A percentile compares a stretch with the other conserved stretches of the same genome.
Conservation (phyloP, 768 basidiomycete species). For the Lactarius hengduanensis region DNA sequence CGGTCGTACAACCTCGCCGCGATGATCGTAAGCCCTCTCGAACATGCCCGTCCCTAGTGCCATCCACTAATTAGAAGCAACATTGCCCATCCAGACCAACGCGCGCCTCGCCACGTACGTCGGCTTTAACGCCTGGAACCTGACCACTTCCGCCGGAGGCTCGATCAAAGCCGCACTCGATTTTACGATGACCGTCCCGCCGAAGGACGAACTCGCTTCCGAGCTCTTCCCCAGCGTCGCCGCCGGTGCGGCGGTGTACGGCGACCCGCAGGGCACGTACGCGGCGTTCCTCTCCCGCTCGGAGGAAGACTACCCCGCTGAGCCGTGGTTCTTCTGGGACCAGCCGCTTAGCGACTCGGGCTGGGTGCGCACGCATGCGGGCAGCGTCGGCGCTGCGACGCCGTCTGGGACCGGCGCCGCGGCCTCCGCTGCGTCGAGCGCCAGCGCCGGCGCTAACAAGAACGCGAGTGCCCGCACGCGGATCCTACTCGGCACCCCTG, state of each 20-base stretch:
- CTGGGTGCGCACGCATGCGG: conserved; percentile 1
- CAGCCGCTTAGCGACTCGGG: conserved; percentile 23
- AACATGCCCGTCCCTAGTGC: conserved; percentile 13
- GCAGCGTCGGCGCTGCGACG: neutral
- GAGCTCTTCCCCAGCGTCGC: conserved; percentile 33
- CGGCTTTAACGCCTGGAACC: conserved; percentile 34
- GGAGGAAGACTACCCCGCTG: conserved; percentile 17
- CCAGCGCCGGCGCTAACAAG: neutral
- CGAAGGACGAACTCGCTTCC: conserved; percentile 24
- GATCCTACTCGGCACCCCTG: neutral
- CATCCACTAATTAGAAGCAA: neutral
- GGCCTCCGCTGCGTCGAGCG: neutral
- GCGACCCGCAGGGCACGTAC: conserved; percentile 36
- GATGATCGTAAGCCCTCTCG: conserved; percentile 32
- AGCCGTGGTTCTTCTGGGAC: conserved; percentile 27
- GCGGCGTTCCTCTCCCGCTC: conserved; percentile 28
- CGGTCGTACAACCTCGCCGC: conserved; percentile 38
- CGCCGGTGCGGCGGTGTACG: conserved; percentile 33
- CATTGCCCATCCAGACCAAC: conserved; percentile 26
- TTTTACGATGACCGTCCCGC: conserved; percentile 33
- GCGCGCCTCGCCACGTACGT: conserved; percentile 34
- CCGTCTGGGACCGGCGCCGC: neutral
- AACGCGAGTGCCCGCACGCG: neutral
- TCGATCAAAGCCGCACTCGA: conserved; percentile 37
- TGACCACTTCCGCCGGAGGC: conserved; percentile 29